phyloP scores from a whole-genome alignment of 768 basidiomycete genomes.

The Rhodotorula toruloides region DNA sequence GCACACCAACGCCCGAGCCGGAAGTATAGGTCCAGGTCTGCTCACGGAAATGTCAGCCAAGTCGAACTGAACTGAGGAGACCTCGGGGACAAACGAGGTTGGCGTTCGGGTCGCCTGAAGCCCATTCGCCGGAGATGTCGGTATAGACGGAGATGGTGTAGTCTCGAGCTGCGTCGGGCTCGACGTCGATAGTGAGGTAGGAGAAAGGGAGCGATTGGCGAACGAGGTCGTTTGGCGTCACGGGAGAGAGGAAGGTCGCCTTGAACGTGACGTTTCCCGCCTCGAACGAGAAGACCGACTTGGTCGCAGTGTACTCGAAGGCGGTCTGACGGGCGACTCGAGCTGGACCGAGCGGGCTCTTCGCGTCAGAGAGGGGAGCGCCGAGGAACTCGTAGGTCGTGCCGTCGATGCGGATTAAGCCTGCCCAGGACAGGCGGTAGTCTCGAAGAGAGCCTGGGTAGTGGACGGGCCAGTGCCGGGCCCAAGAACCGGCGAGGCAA shows the following conservation, averaged over 20 bases:
- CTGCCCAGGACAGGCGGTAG: constrained; percentile 14
- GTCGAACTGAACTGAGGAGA: not conserved
- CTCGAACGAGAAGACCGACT: constrained; percentile 27
- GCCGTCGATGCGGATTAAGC: constrained; percentile 29
- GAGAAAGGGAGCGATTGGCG: constrained; percentile 26
- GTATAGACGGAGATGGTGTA: constrained; percentile 20
- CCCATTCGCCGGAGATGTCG: constrained; percentile 31
- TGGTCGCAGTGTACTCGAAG: constrained; percentile 24
- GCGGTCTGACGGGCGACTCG: constrained; percentile 8
- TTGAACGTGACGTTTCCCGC: constrained; percentile 41
- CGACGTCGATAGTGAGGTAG: constrained; percentile 22
- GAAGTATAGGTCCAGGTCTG: constrained; percentile 17
- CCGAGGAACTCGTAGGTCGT: constrained; percentile 29
- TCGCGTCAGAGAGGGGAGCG: not conserved
- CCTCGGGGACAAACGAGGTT: not conserved
- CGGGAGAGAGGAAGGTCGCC: constrained; percentile 42
- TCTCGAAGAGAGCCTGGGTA: constrained; percentile 1
- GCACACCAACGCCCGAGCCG: not conserved
- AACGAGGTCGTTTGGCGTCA: constrained; percentile 26
- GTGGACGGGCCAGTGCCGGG: constrained; percentile 27
- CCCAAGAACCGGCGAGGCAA: constrained; percentile 23
- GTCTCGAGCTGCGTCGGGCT: not conserved
- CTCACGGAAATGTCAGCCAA: no score
- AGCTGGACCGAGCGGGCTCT: no score
- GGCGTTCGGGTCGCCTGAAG: constrained; percentile 12